phyloP scores from a whole-genome alignment of 768 basidiomycete genomes.

The Termitomyces heimii region DNA sequence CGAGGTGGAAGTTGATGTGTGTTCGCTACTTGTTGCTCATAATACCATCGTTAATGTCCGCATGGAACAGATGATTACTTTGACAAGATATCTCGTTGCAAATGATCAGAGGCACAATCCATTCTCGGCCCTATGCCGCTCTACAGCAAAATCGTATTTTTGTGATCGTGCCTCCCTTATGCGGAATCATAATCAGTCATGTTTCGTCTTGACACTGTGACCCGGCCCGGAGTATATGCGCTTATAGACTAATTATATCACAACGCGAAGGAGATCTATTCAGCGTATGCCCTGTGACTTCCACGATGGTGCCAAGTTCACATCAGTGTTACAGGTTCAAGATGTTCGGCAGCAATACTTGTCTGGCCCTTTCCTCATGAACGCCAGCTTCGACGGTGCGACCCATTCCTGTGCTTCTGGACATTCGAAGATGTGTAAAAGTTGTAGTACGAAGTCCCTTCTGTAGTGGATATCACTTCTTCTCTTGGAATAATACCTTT shows the following conservation, averaged over 20 bases:
- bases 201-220: not conserved
- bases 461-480: not conserved
- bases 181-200: not conserved
- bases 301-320: not conserved
- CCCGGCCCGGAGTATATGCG: not conserved
- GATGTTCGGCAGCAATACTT: not conserved
- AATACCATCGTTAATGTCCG: not conserved
- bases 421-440: not conserved
- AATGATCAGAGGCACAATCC: not conserved
- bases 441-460: not conserved
- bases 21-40: not conserved
- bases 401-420: not conserved
- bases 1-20: not conserved
- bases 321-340: not conserved
- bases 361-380: not conserved
- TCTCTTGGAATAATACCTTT: not conserved
- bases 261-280: not conserved
- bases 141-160: not conserved
- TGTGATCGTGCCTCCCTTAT: not conserved
- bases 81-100: not conserved
- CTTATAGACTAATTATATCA: not conserved
- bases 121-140: not conserved
- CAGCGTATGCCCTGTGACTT: not conserved
- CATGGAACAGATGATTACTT: not conserved
- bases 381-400: not conserved